A percentile compares a stretch with the other conserved stretches of the same genome.
These are phyloP conservation scores for Schizochytrium sp. DNA, from an alignment of 108 stramenopile genomes.

Conservation along the genomic window DNA sequence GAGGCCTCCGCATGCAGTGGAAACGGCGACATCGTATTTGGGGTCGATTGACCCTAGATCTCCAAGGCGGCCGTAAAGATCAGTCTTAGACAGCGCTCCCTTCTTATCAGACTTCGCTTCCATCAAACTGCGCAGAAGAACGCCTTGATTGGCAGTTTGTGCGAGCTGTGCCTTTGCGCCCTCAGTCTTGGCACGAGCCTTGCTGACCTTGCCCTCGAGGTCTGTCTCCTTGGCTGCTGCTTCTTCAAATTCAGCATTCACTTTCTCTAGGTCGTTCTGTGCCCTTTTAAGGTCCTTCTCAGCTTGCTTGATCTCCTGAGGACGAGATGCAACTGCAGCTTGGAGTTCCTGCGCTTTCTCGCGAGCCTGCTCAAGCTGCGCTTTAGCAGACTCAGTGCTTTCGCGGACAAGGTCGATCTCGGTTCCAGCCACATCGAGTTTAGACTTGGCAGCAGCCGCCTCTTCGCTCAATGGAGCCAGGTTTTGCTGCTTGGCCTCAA, in stretches of 20 bases:
- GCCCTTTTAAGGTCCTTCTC: conserved; percentile 82
- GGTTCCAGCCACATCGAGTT: conserved; percentile 73
- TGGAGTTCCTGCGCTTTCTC: conserved; percentile 26
- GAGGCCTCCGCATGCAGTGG: conserved; percentile 91
- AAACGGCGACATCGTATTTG: conserved; percentile 95
- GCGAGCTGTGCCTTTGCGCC: conserved; percentile 74
- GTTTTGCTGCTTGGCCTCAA: conserved; percentile 87
- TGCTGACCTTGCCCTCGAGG: conserved; percentile 64
- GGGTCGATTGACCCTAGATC: conserved; percentile 90
- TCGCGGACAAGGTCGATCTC: conserved; percentile 84
- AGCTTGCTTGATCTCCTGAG: conserved; percentile 67
- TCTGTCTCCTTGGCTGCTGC: not conserved
- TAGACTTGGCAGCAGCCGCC: conserved; percentile 73
- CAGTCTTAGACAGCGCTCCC: conserved; percentile 28
- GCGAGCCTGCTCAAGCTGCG: conserved; percentile 73
- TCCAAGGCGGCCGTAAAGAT: conserved; percentile 94
- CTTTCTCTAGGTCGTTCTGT: conserved; percentile 75
- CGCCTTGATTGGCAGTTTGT: conserved; percentile 66
- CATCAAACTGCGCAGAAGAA: conserved; percentile 75
- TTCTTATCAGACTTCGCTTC: conserved; percentile 57
- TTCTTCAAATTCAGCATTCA: conserved; percentile 72
- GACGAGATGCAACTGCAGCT: conserved; percentile 17
- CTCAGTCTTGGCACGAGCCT: conserved; percentile 65
- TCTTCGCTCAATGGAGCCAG: conserved; percentile 87
- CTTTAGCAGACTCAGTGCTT: conserved; percentile 80